Conservation (phyloP, 176 grass and related monocot species). For the Cocos nucifera region DNA sequence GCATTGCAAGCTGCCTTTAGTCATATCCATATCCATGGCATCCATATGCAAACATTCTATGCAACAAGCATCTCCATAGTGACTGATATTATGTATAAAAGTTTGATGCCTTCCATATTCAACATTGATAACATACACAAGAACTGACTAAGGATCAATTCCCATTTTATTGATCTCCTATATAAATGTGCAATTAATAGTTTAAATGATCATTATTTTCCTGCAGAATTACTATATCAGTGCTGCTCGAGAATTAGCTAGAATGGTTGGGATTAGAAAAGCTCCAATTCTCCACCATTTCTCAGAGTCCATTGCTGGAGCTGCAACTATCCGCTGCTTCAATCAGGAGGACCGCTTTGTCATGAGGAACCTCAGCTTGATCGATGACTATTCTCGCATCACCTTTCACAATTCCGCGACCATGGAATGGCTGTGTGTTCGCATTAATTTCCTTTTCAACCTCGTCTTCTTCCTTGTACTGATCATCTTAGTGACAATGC, state of each 20-base stretch:
- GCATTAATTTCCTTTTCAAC: conserved; percentile 89
- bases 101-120: no score
- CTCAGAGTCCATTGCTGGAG: conserved; percentile 72
- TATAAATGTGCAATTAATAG: no score
- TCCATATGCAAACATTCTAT: no score
- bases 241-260: conserved; percentile 76
- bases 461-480: conserved; percentile 63
- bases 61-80: no score
- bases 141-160: no score
- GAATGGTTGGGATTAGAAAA: conserved; percentile 85
- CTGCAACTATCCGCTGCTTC: conserved; percentile 75
- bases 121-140: no score
- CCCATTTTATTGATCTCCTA: no score
- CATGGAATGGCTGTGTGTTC: conserved; percentile 86
- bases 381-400: conserved; percentile 71
- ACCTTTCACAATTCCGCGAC: conserved; percentile 89
- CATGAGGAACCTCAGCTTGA: conserved; percentile 42
- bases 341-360: conserved; percentile 63
- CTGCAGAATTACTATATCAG: conserved; percentile 72
- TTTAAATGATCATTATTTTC: conserved; percentile 12
- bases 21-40: no score
- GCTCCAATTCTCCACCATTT: conserved; percentile 87
- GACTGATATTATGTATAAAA: no score
- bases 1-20: no score
- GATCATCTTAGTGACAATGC: conserved; percentile 59